A percentile compares a stretch with the other conserved stretches of the same genome.
These are phyloP conservation scores for Brassica balearica DNA, from an alignment of 441 rosid genomes.

Conservation along the genomic window DNA sequence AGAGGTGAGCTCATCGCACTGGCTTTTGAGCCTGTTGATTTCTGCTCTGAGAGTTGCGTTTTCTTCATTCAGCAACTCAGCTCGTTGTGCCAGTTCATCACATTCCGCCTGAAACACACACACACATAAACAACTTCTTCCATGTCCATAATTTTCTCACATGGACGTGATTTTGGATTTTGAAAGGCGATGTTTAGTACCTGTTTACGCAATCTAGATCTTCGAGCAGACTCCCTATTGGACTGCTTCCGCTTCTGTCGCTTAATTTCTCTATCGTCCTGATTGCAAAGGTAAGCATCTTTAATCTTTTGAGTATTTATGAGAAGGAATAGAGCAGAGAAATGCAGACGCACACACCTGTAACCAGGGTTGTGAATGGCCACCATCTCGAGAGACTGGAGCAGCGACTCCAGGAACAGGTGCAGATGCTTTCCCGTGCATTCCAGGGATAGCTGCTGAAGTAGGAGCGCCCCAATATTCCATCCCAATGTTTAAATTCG, in stretches of 20 bases:
- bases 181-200: conserved; percentile 43
- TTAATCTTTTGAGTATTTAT: conserved; percentile 6
- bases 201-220: conserved; percentile 95
- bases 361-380: conserved; percentile 80
- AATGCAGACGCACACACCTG: conserved; percentile 53
- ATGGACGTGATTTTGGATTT: conserved; percentile 3
- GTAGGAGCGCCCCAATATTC: conserved; percentile 90
- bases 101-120: conserved; percentile 76
- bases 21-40: conserved; percentile 70
- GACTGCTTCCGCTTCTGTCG: conserved; percentile 94
- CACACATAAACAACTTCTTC: conserved; percentile 19
- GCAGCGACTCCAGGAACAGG: conserved; percentile 69
- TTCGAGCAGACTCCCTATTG: conserved; percentile 93
- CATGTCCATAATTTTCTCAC: conserved; percentile 27
- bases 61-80: conserved; percentile 81
- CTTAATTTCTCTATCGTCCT: conserved; percentile 92
- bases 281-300: background rate
- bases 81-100: conserved; percentile 89
- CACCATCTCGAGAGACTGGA: conserved; percentile 68
- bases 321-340: conserved; percentile 2
- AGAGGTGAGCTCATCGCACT: conserved; percentile 72
- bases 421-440: conserved; percentile 75
- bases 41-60: conserved; percentile 79
- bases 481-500: conserved; percentile 94
- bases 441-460: conserved; percentile 63